These are phyloP conservation scores for Phaseolus lunatus DNA, from an alignment of 306 rosid species.

Conservation along the genomic window DNA sequence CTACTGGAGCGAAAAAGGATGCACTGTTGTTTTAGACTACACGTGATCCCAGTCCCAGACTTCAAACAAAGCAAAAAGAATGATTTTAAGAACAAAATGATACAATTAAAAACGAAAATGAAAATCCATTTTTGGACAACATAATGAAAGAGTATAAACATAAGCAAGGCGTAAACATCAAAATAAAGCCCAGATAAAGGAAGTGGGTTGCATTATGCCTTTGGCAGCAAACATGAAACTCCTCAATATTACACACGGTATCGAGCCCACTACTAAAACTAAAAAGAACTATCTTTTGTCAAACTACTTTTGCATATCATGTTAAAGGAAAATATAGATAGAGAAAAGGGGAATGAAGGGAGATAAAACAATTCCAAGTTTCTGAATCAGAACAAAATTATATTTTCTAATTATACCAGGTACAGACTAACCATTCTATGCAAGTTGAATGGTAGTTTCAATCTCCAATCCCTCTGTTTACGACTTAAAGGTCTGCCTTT, in stretches of 20 bases:
- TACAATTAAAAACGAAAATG: slow-evolving; percentile 1
- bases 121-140: not conserved
- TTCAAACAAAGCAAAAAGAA: not conserved
- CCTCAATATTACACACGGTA: not conserved
- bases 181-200: not conserved
- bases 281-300: slow-evolving; percentile 30
- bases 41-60: slow-evolving; percentile 9
- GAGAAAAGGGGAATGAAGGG: not conserved
- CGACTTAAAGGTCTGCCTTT: slow-evolving; percentile 88
- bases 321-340: not conserved
- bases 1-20: not conserved
- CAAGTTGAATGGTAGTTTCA: slow-evolving; percentile 68
- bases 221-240: not conserved
- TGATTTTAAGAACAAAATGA: not conserved
- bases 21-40: slow-evolving; percentile 1
- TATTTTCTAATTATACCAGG: slow-evolving; percentile 55
- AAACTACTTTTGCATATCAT: slow-evolving; percentile 29
- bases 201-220: not conserved
- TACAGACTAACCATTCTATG: slow-evolving; percentile 76
- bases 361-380: slow-evolving; percentile 28
- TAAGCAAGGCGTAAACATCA: too few species aligned
- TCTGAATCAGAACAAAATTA: slow-evolving; percentile 28
- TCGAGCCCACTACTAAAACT: not conserved
- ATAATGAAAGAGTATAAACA: not conserved
- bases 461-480: slow-evolving; percentile 90